Base-by-base conservation (phyloP, 208 protist species). In the Acanthamoeba healyi region DNA sequence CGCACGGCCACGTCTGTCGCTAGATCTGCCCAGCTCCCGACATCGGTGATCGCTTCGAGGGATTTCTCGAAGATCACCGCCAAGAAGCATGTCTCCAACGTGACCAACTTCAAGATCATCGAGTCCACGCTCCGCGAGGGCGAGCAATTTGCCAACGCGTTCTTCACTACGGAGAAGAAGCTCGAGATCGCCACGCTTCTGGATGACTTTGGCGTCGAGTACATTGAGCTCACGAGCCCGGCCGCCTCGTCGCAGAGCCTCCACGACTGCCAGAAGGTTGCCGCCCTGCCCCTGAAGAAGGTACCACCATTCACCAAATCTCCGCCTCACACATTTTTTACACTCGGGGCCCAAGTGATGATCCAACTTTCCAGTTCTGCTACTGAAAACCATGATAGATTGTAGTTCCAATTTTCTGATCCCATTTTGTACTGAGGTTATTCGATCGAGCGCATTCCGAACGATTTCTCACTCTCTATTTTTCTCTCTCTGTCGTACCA, bases 81-180 rank as follows among this genome's bases (percentile, higher is more conserved):
- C 42, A 84, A 84, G 74, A 84, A 84, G 74, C 19, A 84, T 9
- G 74, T 84, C 12, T 84, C 74, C 26, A 84, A 84, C 15, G 74
- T 89, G 94, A 79, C 77, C 14, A 94, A 95, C 49, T 97, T 97
- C 72, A 74, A 94, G 29, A 98, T 98, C 63, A 95, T 98, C 54
- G 97, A 98, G 79, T 94, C 89, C 4, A 98, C 97, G 15, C 92
- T 98, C 63, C 87, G 97, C 34, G 97, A 97, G 84, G 96, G 96
- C 34, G 96, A 97, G 94, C 96, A 97, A 63, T 97, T 97, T 51
- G 95, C 94, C 26, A 97, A 94, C 42, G 77, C 93, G 12, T 93
- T 94, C 56, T 97, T 97, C 89, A 97, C 34, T 38, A 95, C 95
- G 24, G 81, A 97, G 26, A 92, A 97, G 67, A 89, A 95, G 49